Conservation (phyloP, 75 land plant species). For the Selaginella tamariscina region DNA sequence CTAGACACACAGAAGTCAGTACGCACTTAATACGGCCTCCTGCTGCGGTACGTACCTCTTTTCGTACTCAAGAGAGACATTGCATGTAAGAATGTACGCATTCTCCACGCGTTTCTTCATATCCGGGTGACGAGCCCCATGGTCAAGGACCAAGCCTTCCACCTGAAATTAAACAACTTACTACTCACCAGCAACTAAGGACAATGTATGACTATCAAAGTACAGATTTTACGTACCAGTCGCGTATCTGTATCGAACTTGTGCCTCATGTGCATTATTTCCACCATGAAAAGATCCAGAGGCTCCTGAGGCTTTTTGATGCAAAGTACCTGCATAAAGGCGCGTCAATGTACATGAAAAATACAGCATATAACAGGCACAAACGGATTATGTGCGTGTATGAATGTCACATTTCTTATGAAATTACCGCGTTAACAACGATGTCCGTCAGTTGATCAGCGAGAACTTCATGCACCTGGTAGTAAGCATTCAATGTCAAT, state of each 20-base stretch:
- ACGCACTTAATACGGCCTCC: not conserved
- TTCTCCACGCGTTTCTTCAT: slow-evolving; percentile 88
- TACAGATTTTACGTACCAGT: slow-evolving; percentile 42
- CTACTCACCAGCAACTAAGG: not conserved
- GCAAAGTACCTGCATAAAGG: slow-evolving; percentile 60
- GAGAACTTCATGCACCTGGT: slow-evolving; percentile 76
- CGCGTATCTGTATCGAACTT: slow-evolving; percentile 93
- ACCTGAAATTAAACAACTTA: slow-evolving; percentile 24
- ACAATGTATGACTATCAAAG: not conserved
- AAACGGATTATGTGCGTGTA: too few relatives aligned
- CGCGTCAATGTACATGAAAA: not conserved
- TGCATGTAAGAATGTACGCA: slow-evolving; percentile 83
- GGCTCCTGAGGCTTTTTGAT: slow-evolving; percentile 78
- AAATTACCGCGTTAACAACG: slow-evolving; percentile 82
- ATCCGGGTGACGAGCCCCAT: slow-evolving; percentile 91
- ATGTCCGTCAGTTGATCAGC: slow-evolving; percentile 95
- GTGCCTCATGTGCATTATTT: slow-evolving; percentile 99
- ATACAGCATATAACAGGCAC: not conserved
- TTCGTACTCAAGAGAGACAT: slow-evolving; percentile 94
- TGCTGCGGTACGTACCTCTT: slow-evolving; percentile 85
- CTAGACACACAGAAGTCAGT: slow-evolving; percentile 22
- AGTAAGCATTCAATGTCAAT: not conserved
- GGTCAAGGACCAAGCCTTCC: slow-evolving; percentile 89
- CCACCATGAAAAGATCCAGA: slow-evolving; percentile 96
- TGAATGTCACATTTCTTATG: not conserved